Conservation (phyloP, 257 asterid genomes). For the Plectranthus barbatus region DNA sequence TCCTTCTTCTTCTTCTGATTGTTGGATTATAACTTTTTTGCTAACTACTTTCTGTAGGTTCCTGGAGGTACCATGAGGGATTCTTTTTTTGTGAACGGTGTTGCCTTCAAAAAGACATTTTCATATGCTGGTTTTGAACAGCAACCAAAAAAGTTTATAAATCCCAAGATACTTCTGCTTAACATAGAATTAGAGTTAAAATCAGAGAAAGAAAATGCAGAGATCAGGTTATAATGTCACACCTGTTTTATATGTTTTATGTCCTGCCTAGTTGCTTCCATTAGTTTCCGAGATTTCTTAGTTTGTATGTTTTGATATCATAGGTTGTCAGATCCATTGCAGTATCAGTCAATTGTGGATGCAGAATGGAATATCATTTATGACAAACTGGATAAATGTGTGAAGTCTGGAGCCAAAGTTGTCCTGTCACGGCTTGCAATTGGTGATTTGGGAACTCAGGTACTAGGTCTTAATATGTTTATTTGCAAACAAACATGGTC, state of each 20-base stretch:
- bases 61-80: constrained; percentile 99
- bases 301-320: constrained; percentile 7
- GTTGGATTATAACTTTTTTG: not conserved
- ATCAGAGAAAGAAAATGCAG: constrained; percentile 99
- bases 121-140: constrained; percentile 99
- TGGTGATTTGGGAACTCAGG: constrained; percentile 95
- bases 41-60: constrained; percentile 48
- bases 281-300: constrained; percentile 2
- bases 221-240: constrained; percentile 61
- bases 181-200: constrained; percentile 93
- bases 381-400: constrained; percentile 88
- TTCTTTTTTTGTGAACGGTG: constrained; percentile 94
- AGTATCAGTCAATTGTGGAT: constrained; percentile 91
- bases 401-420: constrained; percentile 80
- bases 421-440: constrained; percentile 88
- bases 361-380: constrained; percentile 96
- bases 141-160: constrained; percentile 81
- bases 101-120: constrained; percentile 97
- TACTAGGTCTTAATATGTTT: constrained; percentile 7
- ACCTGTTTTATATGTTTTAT: not conserved
- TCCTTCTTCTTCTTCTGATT: not conserved
- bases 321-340: constrained; percentile 83
- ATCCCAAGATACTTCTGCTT: constrained; percentile 76
- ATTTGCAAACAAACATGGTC: not conserved
- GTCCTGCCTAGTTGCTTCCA: constrained; percentile 3